A percentile compares a stretch with the other conserved stretches of the same genome.
These are phyloP conservation scores for Penicillium waksmanii DNA, from an alignment of 495 filamentous ascomycete genomes.

Conservation along the genomic window DNA sequence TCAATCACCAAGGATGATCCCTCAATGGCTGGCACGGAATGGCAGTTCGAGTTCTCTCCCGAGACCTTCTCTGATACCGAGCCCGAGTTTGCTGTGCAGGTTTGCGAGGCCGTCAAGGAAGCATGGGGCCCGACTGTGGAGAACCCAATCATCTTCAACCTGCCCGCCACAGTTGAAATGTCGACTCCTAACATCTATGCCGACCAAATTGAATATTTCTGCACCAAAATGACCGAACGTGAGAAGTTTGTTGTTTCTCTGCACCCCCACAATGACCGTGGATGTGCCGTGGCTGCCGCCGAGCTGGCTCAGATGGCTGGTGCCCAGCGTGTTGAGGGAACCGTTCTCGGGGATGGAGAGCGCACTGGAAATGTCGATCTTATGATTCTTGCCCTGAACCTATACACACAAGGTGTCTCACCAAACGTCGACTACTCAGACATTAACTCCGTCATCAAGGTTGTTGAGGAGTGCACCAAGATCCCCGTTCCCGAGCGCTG, in stretches of 20 bases:
- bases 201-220: conserved; percentile 97
- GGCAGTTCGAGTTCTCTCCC: conserved; percentile 95
- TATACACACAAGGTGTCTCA: conserved; percentile 93
- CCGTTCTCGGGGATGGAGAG: conserved; percentile 95
- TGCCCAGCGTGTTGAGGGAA: conserved; percentile 92
- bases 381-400: conserved; percentile 91
- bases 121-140: conserved; percentile 86
- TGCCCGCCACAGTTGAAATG: conserved; percentile 96
- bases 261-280: conserved; percentile 94
- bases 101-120: conserved; percentile 95
- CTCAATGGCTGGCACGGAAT: conserved; percentile 69
- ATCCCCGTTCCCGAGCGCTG: conserved; percentile 88
- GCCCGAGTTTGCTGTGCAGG: conserved; percentile 77
- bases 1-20: conserved; percentile 97
- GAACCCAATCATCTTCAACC: conserved; percentile 94
- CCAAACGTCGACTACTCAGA: conserved; percentile 92
- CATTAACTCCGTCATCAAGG: conserved; percentile 82
- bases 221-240: conserved; percentile 74
- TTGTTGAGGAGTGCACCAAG: conserved; percentile 91
- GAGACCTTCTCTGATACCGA: conserved; percentile 95
- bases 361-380: conserved; percentile 95
- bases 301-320: conserved; percentile 98
- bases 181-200: conserved; percentile 95
- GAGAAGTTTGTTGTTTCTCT: conserved; percentile 82
- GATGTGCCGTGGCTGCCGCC: conserved; percentile 85